A percentile compares a stretch with the other conserved stretches of the same genome.
These are phyloP conservation scores for Xanthoparmelia taractica DNA, from an alignment of 495 filamentous ascomycete species.

Conservation along the genomic window DNA sequence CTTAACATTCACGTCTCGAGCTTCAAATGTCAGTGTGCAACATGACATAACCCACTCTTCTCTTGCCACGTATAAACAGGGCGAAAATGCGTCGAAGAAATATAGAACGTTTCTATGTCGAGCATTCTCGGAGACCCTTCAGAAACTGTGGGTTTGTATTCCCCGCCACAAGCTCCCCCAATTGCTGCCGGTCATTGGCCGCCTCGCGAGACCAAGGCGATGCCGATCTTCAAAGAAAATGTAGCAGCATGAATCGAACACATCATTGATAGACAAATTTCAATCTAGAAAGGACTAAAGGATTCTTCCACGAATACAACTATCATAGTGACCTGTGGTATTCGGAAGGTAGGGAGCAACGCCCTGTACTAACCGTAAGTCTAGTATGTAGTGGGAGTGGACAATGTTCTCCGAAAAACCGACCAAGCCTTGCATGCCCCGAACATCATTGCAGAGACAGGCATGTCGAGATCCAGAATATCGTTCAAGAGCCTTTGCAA, in stretches of 20 bases:
- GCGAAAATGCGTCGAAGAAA: not conserved
- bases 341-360: not conserved
- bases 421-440: not conserved
- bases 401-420: not conserved
- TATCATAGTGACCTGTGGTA: not conserved
- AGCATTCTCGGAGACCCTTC: not conserved
- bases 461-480: not conserved
- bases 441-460: not conserved
- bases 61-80: constrained; percentile 3
- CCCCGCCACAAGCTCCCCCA: not conserved
- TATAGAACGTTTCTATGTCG: not conserved
- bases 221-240: not conserved
- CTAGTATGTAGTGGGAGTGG: not conserved
- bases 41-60: not conserved
- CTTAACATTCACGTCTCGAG: not conserved
- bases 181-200: constrained; percentile 1
- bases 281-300: not conserved
- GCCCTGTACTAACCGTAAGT: not conserved
- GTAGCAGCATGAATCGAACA: not conserved
- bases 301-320: no score
- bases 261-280: not conserved
- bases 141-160: not conserved
- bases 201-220: not conserved
- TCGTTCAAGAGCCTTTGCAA: not conserved
- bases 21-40: not conserved